A percentile compares a stretch with the other conserved stretches of the same genome.
Conservation (phyloP, 495 filamentous ascomycete species). For the Lasiosphaeris hirsuta region DNA sequence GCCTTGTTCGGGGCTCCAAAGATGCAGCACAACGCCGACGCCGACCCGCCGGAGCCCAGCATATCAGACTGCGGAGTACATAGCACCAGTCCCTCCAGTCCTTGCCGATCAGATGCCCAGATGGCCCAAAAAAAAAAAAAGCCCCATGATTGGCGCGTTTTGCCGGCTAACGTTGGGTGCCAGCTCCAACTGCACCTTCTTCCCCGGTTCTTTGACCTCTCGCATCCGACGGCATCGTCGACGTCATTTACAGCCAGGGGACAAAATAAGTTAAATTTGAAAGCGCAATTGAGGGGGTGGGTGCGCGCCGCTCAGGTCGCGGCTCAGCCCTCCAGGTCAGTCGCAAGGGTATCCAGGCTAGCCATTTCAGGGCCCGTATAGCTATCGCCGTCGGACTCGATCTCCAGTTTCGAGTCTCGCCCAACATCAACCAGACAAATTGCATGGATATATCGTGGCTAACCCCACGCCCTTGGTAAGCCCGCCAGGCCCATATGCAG, state of each 20-base stretch:
- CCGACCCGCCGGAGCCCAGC: not conserved
- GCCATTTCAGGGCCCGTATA: not conserved
- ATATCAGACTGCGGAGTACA: too few species aligned
- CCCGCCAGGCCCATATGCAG: conserved; percentile 4
- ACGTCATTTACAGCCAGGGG: conserved; percentile 3
- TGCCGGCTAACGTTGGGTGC: too few species aligned
- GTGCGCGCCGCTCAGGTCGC: not conserved
- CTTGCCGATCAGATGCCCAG: too few species aligned
- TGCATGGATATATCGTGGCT: not conserved
- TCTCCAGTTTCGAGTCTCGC: not conserved
- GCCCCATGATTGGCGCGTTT: too few species aligned
- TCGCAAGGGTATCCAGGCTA: not conserved
- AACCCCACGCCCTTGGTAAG: conserved; percentile 8
- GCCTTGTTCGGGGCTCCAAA: not conserved
- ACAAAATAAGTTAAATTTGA: not conserved
- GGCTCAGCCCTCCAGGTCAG: not conserved
- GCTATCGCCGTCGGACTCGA: not conserved
- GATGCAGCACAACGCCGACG: not conserved
- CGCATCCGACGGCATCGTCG: not conserved
- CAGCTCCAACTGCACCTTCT: too few species aligned
- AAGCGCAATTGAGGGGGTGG: too few species aligned
- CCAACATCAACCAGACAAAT: not conserved
- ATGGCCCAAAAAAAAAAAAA: too few species aligned
- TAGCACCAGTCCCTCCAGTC: too few species aligned
- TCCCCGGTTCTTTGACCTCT: too few species aligned